A percentile compares a stretch with the other conserved stretches of the same genome.
Conservation (phyloP, 176 grass and related monocot genomes). For the Secale cereale region DNA sequence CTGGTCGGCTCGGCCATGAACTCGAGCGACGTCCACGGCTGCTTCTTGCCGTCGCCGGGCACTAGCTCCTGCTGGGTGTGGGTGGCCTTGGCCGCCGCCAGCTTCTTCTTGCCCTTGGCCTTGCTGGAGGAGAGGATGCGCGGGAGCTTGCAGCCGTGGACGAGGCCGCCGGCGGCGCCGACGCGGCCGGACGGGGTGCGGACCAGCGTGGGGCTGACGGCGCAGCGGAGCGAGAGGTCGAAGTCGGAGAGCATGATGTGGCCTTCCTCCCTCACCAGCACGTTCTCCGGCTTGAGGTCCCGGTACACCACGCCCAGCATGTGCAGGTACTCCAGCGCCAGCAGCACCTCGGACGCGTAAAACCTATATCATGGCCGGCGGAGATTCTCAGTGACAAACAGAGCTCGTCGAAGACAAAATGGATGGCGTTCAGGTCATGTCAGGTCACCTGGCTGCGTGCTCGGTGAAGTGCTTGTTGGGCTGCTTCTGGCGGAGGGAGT, state of each 20-base stretch:
- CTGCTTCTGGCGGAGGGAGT: slow-evolving; percentile 82
- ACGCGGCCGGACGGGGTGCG: slow-evolving; percentile 57
- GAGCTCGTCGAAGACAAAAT: neutral
- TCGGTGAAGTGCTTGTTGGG: slow-evolving; percentile 72
- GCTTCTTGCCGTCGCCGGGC: neutral
- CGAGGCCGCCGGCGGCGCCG: slow-evolving; percentile 5
- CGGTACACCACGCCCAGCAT: slow-evolving; percentile 89
- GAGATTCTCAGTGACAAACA: neutral
- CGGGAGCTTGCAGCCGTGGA: slow-evolving; percentile 70
- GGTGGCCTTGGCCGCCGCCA: neutral
- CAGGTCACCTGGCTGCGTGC: slow-evolving; percentile 58
- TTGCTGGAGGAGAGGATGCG: slow-evolving; percentile 52
- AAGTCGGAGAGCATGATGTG: slow-evolving; percentile 99
- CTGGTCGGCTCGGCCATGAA: slow-evolving; percentile 81
- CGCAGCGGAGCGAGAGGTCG: slow-evolving; percentile 80
- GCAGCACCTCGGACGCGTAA: slow-evolving; percentile 78
- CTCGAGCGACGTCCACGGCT: slow-evolving; percentile 43
- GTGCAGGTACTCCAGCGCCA: slow-evolving; percentile 90
- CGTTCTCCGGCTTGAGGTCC: slow-evolving; percentile 88
- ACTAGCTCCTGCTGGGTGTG: neutral
- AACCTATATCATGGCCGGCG: slow-evolving; percentile 35
- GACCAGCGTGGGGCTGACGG: slow-evolving; percentile 74
- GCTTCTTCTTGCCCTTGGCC: slow-evolving; percentile 20
- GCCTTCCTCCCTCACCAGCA: slow-evolving; percentile 73
- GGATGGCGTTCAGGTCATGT: neutral